phyloP scores from a whole-genome alignment of 768 basidiomycete species.

The Tylopilus vinaceipallidus region DNA sequence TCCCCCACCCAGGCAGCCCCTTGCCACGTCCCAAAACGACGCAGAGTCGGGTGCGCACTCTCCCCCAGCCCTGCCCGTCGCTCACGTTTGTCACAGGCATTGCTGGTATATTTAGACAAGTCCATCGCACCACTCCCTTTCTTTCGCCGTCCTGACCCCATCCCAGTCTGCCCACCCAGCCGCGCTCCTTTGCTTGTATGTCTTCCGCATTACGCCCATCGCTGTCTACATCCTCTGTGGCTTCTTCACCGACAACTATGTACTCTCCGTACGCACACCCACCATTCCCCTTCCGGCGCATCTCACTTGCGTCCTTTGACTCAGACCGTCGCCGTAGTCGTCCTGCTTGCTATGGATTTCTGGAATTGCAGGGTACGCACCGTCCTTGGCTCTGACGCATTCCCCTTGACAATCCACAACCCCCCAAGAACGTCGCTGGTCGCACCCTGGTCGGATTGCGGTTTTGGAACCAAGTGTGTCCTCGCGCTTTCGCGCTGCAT shows the following conservation, averaged over 20 bases:
- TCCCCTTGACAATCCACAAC: conserved; percentile 2
- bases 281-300: not conserved
- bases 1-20: conserved; percentile 33
- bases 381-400: not conserved
- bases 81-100: conserved; percentile 45
- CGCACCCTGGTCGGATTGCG: conserved; percentile 90
- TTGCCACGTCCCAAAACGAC: conserved; percentile 58
- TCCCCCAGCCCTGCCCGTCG: not conserved
- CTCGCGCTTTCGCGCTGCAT: not conserved
- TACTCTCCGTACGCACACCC: conserved; percentile 71
- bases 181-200: conserved; percentile 82
- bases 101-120: conserved; percentile 76
- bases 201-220: conserved; percentile 88
- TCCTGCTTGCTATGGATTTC: conserved; percentile 95
- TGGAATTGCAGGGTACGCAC: conserved; percentile 88
- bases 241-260: conserved; percentile 86
- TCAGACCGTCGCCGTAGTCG: conserved; percentile 87
- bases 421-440: conserved; percentile 82
- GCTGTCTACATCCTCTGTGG: conserved; percentile 92
- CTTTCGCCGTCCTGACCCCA: conserved; percentile 11
- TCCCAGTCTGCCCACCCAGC: conserved; percentile 75
- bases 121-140: conserved; percentile 28
- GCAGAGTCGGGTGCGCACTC: conserved; percentile 66
- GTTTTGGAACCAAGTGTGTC: conserved; percentile 90
- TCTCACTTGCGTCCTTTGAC: conserved; percentile 3